These are phyloP conservation scores for Nicotiana tabacum DNA, from an alignment of 257 asterid genomes.

Conservation along the genomic window DNA sequence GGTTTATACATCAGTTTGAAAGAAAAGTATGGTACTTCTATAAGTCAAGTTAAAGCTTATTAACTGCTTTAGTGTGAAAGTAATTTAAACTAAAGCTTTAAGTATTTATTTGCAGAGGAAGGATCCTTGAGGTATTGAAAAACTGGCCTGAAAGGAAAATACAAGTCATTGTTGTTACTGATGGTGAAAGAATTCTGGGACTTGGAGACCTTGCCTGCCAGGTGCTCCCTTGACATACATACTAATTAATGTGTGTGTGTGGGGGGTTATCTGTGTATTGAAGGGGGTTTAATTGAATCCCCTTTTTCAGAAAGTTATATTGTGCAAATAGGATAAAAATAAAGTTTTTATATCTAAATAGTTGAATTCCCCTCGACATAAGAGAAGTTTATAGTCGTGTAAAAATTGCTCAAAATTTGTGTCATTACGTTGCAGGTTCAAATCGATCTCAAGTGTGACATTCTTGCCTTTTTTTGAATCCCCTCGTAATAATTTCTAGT, in stretches of 20 bases:
- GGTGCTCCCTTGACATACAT: constrained; percentile 12
- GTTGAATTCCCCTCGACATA: too few relatives aligned
- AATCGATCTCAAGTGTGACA: too few relatives aligned
- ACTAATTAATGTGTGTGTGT: background rate
- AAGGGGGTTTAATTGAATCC: too few relatives aligned
- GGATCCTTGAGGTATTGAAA: constrained; percentile 76
- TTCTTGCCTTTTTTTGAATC: too few relatives aligned
- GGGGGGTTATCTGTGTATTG: too few relatives aligned
- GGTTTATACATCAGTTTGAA: constrained; percentile 82
- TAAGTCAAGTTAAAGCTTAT: background rate
- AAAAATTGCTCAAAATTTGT: too few relatives aligned
- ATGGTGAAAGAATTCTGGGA: constrained; percentile 95
- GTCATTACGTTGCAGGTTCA: too few relatives aligned
- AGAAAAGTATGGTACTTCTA: constrained; percentile 55
- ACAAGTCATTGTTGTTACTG: constrained; percentile 92
- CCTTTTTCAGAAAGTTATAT: too few relatives aligned
- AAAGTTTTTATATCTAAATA: too few relatives aligned
- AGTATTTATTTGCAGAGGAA: constrained; percentile 46
- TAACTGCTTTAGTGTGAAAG: background rate
- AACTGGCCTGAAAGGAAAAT: constrained; percentile 92
- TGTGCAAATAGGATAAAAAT: too few relatives aligned
- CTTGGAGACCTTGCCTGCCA: constrained; percentile 97
- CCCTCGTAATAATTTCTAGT: too few relatives aligned
- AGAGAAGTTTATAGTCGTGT: too few relatives aligned
- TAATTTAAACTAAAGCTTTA: constrained; percentile 11